These are phyloP conservation scores for Sungouiozyma intestinalis DNA, from an alignment of 805 yeast genomes.

Conservation along the genomic window DNA sequence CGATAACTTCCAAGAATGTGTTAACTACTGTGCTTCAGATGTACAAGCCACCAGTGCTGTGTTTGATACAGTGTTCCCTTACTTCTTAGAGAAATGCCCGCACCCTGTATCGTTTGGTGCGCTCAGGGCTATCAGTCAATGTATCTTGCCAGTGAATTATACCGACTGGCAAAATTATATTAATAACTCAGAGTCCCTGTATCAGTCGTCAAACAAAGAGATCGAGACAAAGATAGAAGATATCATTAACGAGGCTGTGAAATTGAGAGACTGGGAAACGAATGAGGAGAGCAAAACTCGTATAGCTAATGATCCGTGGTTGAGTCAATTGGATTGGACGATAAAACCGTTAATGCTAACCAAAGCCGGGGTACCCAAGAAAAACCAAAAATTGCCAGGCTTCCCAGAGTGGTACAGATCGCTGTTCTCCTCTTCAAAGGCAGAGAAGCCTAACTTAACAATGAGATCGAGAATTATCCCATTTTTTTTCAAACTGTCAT, in stretches of 20 bases:
- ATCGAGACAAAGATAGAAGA: conserved; percentile 49
- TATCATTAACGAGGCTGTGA: conserved; percentile 51
- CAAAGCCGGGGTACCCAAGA: conserved; percentile 57
- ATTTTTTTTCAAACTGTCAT: conserved; percentile 58
- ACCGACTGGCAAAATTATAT: conserved; percentile 64
- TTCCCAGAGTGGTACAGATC: conserved; percentile 90
- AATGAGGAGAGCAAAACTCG: conserved; percentile 19
- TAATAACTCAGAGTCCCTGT: conserved; percentile 54
- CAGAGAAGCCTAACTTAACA: conserved; percentile 45
- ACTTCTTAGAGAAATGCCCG: conserved; percentile 58
- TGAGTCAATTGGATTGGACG: conserved; percentile 83
- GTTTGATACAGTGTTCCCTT: conserved; percentile 57
- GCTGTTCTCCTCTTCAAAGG: conserved; percentile 31
- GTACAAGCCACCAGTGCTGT: conserved; percentile 67
- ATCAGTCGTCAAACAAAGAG: conserved; percentile 43
- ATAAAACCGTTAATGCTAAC: conserved; percentile 48
- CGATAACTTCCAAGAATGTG: conserved; percentile 47
- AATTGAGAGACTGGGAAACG: conserved; percentile 29
- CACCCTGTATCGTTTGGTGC: conserved; percentile 95
- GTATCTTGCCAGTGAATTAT: conserved; percentile 66
- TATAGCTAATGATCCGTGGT: conserved; percentile 67
- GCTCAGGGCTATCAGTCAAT: conserved; percentile 57
- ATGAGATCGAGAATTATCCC: conserved; percentile 71
- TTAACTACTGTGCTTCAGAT: conserved; percentile 79
- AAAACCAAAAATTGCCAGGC: conserved; percentile 76